Conservation (phyloP, 441 rosid genomes). For the Arabidopsis lyrata region DNA sequence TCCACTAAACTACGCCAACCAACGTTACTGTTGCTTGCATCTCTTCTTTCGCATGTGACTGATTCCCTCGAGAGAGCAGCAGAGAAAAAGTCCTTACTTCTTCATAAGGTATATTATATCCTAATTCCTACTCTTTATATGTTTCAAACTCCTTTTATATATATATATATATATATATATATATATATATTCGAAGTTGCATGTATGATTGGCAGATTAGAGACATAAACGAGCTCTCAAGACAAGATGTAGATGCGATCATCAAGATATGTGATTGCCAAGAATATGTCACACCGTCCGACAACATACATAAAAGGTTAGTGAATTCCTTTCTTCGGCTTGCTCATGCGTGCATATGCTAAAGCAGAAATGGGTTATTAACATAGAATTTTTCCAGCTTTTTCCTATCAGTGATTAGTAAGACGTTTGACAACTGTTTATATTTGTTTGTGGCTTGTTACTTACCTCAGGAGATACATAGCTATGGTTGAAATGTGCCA, state of each 20-base stretch:
- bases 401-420: conserved; percentile 6
- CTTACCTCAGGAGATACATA: conserved; percentile 75
- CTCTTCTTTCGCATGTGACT: conserved; percentile 74
- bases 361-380: conserved; percentile 3
- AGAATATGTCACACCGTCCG: conserved; percentile 70
- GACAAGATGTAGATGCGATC: conserved; percentile 95
- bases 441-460: conserved; percentile 28
- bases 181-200: neutral
- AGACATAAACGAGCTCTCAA: conserved; percentile 91
- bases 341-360: neutral
- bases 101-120: conserved; percentile 68
- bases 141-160: neutral
- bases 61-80: conserved; percentile 84
- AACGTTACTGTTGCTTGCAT: conserved; percentile 62
- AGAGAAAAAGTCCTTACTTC: conserved; percentile 81
- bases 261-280: conserved; percentile 72
- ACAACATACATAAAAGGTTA: conserved; percentile 86
- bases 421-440: conserved; percentile 21
- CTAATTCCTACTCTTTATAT: conserved; percentile 7
- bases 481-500: conserved; percentile 97
- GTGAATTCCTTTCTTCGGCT: conserved; percentile 21
- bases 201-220: conserved; percentile 64
- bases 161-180: too few relatives aligned
- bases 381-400: neutral
- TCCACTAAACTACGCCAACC: conserved; percentile 70